phyloP scores from a whole-genome alignment of 495 filamentous ascomycete species.

The Aspergillus indologenus region DNA sequence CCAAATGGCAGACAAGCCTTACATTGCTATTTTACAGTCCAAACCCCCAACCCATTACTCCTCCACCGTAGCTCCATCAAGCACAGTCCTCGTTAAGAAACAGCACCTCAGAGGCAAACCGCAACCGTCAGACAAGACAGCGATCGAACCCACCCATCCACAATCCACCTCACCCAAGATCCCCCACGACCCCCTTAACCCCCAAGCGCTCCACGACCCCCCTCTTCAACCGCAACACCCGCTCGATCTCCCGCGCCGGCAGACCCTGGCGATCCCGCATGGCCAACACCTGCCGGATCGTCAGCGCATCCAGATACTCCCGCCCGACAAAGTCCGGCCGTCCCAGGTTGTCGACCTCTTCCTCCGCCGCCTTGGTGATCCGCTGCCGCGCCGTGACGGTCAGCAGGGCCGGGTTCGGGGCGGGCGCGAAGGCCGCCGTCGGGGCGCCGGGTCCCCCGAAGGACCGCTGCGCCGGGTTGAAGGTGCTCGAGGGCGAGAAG shows the following conservation, averaged over 20 bases:
- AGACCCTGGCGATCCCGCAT: constrained; percentile 57
- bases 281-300: constrained; percentile 57
- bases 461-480: constrained; percentile 25
- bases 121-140: no score
- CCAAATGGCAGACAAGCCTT: no score
- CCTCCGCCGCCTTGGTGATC: constrained; percentile 46
- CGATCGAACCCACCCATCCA: no score
- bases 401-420: constrained; percentile 51
- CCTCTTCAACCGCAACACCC: constrained; percentile 51
- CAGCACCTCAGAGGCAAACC: no score
- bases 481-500: constrained; percentile 53
- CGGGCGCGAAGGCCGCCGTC: constrained; percentile 46
- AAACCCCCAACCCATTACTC: no score
- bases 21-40: no score
- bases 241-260: constrained; percentile 54
- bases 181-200: constrained; percentile 43
- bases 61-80: no score
- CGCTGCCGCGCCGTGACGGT: constrained; percentile 45
- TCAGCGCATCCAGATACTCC: constrained; percentile 59
- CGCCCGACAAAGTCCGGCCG: constrained; percentile 42
- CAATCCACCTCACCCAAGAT: constrained; percentile 5
- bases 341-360: constrained; percentile 47
- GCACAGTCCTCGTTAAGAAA: no score
- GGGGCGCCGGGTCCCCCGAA: constrained; percentile 11
- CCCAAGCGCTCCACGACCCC: constrained; percentile 58